Conservation (phyloP, 352 stramenopile genomes). For the Plasmopara halstedii region DNA sequence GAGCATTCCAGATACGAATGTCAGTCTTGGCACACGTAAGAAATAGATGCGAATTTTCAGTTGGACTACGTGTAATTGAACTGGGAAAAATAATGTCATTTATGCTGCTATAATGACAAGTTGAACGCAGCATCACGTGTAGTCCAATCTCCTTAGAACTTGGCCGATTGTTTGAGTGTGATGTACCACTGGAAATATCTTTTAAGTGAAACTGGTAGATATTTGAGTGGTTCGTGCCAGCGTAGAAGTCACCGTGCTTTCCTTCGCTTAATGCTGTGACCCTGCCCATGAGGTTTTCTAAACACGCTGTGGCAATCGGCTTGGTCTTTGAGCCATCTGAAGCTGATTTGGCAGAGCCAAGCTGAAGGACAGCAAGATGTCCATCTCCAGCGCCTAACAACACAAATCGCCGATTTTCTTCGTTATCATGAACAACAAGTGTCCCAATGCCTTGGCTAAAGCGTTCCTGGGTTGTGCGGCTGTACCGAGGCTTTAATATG, state of each 20-base stretch:
- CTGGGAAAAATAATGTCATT: slow-evolving; percentile 93
- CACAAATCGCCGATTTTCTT: slow-evolving; percentile 79
- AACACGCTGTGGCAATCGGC: slow-evolving; percentile 52
- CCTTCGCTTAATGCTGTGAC: slow-evolving; percentile 88
- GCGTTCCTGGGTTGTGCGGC: slow-evolving; percentile 85
- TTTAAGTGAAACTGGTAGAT: slow-evolving; percentile 86
- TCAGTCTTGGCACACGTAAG: slow-evolving; percentile 92
- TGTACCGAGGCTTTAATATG: slow-evolving; percentile 82
- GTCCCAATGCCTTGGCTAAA: slow-evolving; percentile 90
- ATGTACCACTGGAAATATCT: slow-evolving; percentile 4
- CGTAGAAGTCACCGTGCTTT: slow-evolving; percentile 82
- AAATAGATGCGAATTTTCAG: slow-evolving; percentile 91
- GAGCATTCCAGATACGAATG: slow-evolving; percentile 94
- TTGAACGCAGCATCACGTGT: slow-evolving; percentile 68
- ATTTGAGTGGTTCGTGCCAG: slow-evolving; percentile 92
- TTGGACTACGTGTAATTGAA: slow-evolving; percentile 27
- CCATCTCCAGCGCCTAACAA: slow-evolving; percentile 90
- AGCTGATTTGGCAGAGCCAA: slow-evolving; percentile 26
- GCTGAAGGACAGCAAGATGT: slow-evolving; percentile 55
- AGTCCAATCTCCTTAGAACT: slow-evolving; percentile 8
- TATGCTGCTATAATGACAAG: slow-evolving; percentile 88
- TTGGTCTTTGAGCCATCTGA: slow-evolving; percentile 38
- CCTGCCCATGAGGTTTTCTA: slow-evolving; percentile 85
- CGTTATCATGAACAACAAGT: slow-evolving; percentile 84
- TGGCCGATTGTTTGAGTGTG: slow-evolving; percentile 19